These are phyloP conservation scores for Cruciata laevipes DNA, from an alignment of 257 asterid genomes.

Conservation along the genomic window DNA sequence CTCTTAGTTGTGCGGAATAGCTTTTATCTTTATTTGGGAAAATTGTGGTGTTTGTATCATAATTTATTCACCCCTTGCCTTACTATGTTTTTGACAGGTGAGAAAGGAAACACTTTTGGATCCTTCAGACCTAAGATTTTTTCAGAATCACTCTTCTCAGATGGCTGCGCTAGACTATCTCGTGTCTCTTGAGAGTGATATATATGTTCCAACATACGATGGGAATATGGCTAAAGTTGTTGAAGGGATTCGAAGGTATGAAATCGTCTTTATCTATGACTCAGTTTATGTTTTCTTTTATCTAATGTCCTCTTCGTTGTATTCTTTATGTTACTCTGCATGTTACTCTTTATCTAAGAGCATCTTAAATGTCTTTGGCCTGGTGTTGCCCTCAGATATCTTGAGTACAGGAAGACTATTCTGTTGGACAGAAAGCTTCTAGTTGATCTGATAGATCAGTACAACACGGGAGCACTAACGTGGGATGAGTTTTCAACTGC, in stretches of 20 bases:
- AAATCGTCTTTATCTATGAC: background rate
- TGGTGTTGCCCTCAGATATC: constrained; percentile 45
- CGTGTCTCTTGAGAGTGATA: constrained; percentile 93
- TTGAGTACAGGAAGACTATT: constrained; percentile 83
- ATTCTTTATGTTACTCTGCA: background rate
- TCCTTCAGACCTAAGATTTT: constrained; percentile 69
- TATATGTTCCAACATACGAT: constrained; percentile 90
- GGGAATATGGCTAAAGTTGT: constrained; percentile 99
- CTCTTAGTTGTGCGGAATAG: background rate
- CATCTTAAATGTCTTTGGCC: constrained; percentile 4
- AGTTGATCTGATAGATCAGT: constrained; percentile 66
- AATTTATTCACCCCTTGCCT: constrained; percentile 2
- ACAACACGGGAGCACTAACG: constrained; percentile 43
- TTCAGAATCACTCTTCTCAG: constrained; percentile 94
- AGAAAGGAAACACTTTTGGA: constrained; percentile 88
- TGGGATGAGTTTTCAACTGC: constrained; percentile 92
- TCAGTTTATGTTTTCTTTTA: background rate
- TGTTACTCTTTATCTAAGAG: too few species aligned
- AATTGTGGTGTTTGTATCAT: background rate
- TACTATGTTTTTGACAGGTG: constrained; percentile 43
- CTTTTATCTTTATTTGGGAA: background rate
- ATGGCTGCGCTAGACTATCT: constrained; percentile 99
- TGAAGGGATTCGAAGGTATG: constrained; percentile 97
- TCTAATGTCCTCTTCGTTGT: background rate
- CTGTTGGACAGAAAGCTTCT: constrained; percentile 64